A percentile compares a stretch with the other conserved stretches of the same genome.
Evolutionary conservation across 2,329 filamentous ascomycete genomes (phyloP).

Genomic region (Emmonsiellopsis sp.): DNA sequence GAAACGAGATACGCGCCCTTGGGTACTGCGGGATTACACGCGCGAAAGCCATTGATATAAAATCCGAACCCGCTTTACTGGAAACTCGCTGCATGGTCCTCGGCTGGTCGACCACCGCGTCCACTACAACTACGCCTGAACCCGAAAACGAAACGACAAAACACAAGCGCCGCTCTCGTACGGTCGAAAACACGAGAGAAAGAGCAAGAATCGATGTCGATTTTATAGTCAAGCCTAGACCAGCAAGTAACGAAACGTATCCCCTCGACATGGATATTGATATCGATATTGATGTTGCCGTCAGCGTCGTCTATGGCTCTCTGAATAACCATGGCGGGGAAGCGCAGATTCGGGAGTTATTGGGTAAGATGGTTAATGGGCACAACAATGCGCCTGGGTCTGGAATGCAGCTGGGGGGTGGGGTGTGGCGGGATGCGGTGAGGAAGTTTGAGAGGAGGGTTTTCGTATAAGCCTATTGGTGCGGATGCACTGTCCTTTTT

Average conservation of each 20-base stretch:
- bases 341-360: constrained; percentile 24
- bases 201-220: constrained; percentile 29
- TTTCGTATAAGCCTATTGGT: constrained; percentile 15
- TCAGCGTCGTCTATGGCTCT: constrained; percentile 31
- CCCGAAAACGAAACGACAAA: constrained; percentile 2
- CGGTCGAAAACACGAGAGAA: constrained; percentile 8
- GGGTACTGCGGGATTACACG: constrained; percentile 37
- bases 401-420: constrained; percentile 23
- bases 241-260: constrained; percentile 9
- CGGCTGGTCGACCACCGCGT: constrained; percentile 10
- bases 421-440: constrained; percentile 33
- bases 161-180: background rate
- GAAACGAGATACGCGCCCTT: constrained; percentile 37
- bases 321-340: constrained; percentile 24
- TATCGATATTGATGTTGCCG: constrained; percentile 29
- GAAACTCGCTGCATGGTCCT: constrained; percentile 32
- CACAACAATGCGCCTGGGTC: background rate
- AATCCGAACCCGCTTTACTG: constrained; percentile 14
- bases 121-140: background rate
- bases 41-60: constrained; percentile 21
- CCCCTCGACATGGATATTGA: constrained; percentile 14
- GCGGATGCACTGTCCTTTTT: background rate
- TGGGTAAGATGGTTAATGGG: constrained; percentile 21
- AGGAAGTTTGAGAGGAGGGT: constrained; percentile 25
- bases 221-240: constrained; percentile 27